These are phyloP conservation scores for Rhytidhysteron rufulum DNA, from an alignment of 2,329 filamentous ascomycete species.

Conservation along the genomic window DNA sequence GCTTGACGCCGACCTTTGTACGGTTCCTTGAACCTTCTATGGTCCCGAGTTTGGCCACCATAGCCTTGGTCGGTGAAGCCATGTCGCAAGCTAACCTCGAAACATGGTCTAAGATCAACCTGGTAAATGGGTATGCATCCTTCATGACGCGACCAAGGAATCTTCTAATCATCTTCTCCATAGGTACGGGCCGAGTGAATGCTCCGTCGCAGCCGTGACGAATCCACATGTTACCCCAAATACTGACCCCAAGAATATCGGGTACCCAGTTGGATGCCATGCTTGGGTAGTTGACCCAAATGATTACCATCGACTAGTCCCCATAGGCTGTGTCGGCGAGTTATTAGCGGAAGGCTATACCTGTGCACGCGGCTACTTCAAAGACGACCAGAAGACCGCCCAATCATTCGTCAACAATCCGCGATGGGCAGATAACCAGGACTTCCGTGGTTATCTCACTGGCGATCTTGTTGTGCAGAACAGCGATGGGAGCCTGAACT, in stretches of 20 bases:
- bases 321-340: conserved; percentile 44
- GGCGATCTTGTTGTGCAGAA: conserved; percentile 28
- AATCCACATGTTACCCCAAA: conserved; percentile 25
- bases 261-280: conserved; percentile 28
- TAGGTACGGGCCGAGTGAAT: conserved; percentile 33
- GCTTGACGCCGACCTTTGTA: conserved; percentile 35
- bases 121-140: conserved; percentile 25
- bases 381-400: conserved; percentile 32
- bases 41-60: conserved; percentile 40
- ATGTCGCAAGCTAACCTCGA: conserved; percentile 29
- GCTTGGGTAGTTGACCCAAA: conserved; percentile 12
- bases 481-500: conserved; percentile 30
- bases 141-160: too few species aligned
- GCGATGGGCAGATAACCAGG: conserved; percentile 31
- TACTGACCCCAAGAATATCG: conserved; percentile 33
- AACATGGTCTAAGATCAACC: conserved; percentile 26
- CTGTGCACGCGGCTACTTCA: conserved; percentile 36
- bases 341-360: conserved; percentile 58
- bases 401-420: conserved; percentile 33
- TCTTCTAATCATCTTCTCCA: too few species aligned
- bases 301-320: conserved; percentile 17
- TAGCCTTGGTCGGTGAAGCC: conserved; percentile 40
- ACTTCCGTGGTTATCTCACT: conserved; percentile 17
- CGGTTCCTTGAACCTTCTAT: conserved; percentile 34
- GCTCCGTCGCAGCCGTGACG: conserved; percentile 32